Evolutionary conservation across 2,329 filamentous ascomycete species (phyloP), one percentile per base, ranked within the genome.

Genomic region (Emmonsiellopsis sp.): DNA sequence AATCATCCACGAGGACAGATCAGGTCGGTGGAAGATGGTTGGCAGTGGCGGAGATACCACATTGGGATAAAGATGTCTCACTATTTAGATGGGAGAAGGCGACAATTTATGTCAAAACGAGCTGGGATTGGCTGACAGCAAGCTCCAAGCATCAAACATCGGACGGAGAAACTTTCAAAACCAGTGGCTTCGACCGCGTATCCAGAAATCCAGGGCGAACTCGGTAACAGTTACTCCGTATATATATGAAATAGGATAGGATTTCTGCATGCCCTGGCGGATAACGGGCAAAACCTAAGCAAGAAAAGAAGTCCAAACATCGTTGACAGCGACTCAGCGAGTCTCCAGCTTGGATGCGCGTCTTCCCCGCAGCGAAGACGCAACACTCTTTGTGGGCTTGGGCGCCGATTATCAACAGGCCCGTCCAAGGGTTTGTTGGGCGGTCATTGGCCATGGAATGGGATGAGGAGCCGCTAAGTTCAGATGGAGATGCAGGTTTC

Each of bases 21-120:
- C 10, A 48, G 34, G 14, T 9, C 13, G 2, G 13, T 46, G 11
- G 9, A 17, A 8, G 13, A 11, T 13, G 14, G 21, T 21, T 48
- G 46, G 11, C 11, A 36, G 39, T 49, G 34, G 31, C 33, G 17
- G n/a, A 39, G n/a, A 27, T 37, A 37, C 46, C 34, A 11, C 33
- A 27, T 49, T 39, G 2, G 46, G 46, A 36, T 39, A n/a, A 32
- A 39, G 34, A 49, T 49, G 46, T 49, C 46, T 49, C 34, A 49
- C 46, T 40, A 13, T 17, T 10, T n/a, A 34, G 34, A 32, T 36
- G 17, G 5, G 27, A n/a, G 5, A 17, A 48, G 45, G 17, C 46
- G 14, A 49, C 13, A 39, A 32, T n/a, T 27, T 14, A 39, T 39
- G 13, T 9, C 13, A 39, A 6, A 9, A 39, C 9, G 46, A 27